A percentile compares a stretch with the other conserved stretches of the same genome.
Evolutionary conservation across 306 rosid genomes (phyloP).

Genomic region (Trifolium dubium): DNA sequence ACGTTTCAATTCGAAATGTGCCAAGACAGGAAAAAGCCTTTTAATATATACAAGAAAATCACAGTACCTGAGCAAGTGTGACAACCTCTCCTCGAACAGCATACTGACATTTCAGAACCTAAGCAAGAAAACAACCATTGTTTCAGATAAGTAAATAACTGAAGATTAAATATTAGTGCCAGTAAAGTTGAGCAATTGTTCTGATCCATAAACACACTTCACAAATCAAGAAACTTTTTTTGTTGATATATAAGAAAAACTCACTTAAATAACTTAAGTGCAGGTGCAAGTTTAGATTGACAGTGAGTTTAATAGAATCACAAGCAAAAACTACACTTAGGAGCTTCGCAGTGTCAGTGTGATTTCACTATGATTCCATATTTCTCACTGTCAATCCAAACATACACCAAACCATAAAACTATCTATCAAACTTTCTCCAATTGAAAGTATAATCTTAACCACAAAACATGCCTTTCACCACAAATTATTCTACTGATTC

Average conservation of each 20-base stretch:
- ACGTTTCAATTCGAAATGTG: neutral
- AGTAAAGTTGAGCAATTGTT: slow-evolving; percentile 10
- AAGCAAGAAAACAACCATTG: slow-evolving; percentile 6
- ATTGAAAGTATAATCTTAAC: neutral
- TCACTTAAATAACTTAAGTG: slow-evolving; percentile 4
- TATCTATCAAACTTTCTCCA: neutral
- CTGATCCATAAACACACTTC: neutral
- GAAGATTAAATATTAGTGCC: slow-evolving; percentile 10
- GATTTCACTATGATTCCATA: neutral
- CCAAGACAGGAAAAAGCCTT: neutral
- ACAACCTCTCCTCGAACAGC: slow-evolving; percentile 97
- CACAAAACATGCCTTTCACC: neutral
- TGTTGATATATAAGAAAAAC: slow-evolving; percentile 17
- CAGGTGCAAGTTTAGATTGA: neutral
- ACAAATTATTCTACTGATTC: slow-evolving; percentile 10
- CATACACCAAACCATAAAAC: slow-evolving; percentile 1
- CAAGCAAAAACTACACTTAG: neutral
- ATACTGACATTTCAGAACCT: slow-evolving; percentile 93
- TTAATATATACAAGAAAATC: slow-evolving; percentile 25
- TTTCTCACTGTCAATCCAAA: neutral
- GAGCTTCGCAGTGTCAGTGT: neutral
- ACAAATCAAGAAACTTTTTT: neutral
- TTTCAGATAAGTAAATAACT: slow-evolving; percentile 31
- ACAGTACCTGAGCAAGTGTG: slow-evolving; percentile 83
- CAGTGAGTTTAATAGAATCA: neutral